phyloP scores from a whole-genome alignment of 2,329 filamentous ascomycete species.

The Metarhizium robertsii region DNA sequence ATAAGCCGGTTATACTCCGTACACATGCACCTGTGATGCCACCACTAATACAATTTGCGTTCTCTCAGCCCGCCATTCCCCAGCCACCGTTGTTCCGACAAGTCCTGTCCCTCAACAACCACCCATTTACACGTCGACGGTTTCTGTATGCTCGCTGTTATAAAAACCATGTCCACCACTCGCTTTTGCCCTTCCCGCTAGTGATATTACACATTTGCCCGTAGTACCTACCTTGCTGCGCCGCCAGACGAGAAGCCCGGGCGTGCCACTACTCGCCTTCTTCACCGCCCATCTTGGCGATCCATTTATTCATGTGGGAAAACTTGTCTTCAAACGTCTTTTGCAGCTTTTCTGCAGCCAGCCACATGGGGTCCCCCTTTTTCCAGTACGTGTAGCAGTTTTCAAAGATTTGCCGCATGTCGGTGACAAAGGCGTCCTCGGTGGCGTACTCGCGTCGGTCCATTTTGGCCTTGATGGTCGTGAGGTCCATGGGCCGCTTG shows the following conservation, averaged over 20 bases:
- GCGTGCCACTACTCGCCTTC: slow-evolving; percentile 16
- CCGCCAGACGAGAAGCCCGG: neutral
- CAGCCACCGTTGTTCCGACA: neutral
- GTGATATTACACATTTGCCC: no score
- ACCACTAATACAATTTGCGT: neutral
- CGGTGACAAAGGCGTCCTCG: slow-evolving; percentile 44
- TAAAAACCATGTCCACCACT: neutral
- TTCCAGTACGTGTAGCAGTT: slow-evolving; percentile 59
- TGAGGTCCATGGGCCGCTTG: slow-evolving; percentile 52
- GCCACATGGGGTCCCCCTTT: slow-evolving; percentile 43
- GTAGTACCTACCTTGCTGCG: no score
- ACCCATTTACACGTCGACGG: neutral
- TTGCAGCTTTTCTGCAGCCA: slow-evolving; percentile 47
- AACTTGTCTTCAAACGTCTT: slow-evolving; percentile 52
- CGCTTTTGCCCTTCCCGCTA: no score
- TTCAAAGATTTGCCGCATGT: slow-evolving; percentile 52
- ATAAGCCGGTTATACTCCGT: neutral
- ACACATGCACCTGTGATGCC: neutral
- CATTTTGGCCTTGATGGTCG: slow-evolving; percentile 52
- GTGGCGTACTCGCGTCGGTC: slow-evolving; percentile 40
- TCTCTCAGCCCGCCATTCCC: neutral
- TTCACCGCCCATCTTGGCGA: slow-evolving; percentile 39
- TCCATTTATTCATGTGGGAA: slow-evolving; percentile 49
- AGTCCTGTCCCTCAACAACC: neutral
- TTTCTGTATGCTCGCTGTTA: neutral